Evolutionary conservation across 176 grass and related monocot species (phyloP).

Genomic region (Avena atlantica): DNA sequence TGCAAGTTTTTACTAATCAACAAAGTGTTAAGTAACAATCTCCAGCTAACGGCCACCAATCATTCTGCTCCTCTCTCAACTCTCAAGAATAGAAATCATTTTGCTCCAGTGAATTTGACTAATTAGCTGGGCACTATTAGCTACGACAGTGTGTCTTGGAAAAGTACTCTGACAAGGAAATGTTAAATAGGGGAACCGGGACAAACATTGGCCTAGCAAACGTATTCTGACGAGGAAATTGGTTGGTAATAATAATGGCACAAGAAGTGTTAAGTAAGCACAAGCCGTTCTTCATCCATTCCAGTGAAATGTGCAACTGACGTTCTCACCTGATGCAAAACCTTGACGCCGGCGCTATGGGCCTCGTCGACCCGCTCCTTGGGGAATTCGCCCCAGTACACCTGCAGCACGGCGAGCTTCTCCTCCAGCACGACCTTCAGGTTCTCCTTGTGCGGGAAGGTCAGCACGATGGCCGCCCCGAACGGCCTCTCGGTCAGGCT

Average conservation of each 20-base stretch:
- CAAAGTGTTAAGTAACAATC: constrained; percentile 6
- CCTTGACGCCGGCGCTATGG: constrained; percentile 83
- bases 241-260: not conserved
- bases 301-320: not conserved
- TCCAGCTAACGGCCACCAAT: not conserved
- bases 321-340: constrained; percentile 81
- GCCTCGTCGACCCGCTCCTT: constrained; percentile 68
- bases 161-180: not conserved
- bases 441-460: constrained; percentile 85
- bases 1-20: not conserved
- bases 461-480: constrained; percentile 70
- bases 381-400: constrained; percentile 93
- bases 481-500: constrained; percentile 77
- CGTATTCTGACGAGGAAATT: too few species aligned
- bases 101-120: not conserved
- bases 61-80: not conserved
- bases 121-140: not conserved
- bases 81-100: constrained; percentile 8
- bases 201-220: not conserved
- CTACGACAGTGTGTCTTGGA: not conserved
- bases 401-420: constrained; percentile 77
- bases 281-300: not conserved
- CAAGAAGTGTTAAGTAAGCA: not conserved
- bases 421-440: constrained; percentile 83
- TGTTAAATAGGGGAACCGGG: not conserved